Percentiles rank a stretch among this genome's conserved stretches.
Evolutionary conservation across 257 asterid species (phyloP).

Genomic region (Verbascum thapsus): DNA sequence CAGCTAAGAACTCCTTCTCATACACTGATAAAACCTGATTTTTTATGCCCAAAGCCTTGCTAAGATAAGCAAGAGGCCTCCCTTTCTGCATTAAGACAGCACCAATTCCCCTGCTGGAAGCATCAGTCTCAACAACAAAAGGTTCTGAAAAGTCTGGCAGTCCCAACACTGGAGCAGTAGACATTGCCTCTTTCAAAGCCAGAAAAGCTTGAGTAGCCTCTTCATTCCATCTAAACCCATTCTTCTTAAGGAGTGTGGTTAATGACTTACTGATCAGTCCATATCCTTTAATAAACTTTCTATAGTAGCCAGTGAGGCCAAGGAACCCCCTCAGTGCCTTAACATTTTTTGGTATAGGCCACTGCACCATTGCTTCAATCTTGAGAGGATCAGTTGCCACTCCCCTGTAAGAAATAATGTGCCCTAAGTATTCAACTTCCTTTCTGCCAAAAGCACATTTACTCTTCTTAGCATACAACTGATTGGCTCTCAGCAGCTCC

Average conservation of each 20-base stretch:
- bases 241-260: neutral
- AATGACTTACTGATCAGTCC: neutral
- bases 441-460: no score
- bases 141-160: no score
- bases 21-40: neutral
- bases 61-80: neutral
- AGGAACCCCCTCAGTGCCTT: neutral
- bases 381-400: no score
- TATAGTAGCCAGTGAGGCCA: neutral
- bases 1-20: neutral
- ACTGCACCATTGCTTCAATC: no score
- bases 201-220: neutral
- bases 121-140: no score
- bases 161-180: neutral
- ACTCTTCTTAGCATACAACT: no score
- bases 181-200: neutral
- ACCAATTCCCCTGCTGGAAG: no score
- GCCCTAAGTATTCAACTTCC: no score
- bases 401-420: no score
- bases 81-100: no score
- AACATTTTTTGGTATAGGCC: no score
- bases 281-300: neutral
- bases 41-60: neutral
- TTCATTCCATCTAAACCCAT: neutral
- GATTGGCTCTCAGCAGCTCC: no score